A percentile compares a stretch with the other conserved stretches of the same genome.
These are phyloP conservation scores for Kernera saxatilis DNA, from an alignment of 345 rosid genomes.

Conservation along the genomic window DNA sequence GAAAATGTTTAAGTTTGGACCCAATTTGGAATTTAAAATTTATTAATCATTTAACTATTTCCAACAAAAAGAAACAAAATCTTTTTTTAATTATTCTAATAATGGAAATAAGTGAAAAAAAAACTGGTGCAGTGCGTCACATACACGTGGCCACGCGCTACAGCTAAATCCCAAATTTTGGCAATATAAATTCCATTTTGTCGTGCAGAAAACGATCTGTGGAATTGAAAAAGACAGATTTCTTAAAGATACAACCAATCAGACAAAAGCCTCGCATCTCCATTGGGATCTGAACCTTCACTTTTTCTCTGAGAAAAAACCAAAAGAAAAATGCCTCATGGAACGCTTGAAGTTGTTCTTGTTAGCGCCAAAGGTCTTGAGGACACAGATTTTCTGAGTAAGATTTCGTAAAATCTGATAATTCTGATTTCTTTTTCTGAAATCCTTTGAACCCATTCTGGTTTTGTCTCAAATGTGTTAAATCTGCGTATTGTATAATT, in stretches of 20 bases:
- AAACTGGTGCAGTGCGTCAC: neutral
- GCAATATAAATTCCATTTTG: neutral
- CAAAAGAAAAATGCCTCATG: constrained; percentile 41
- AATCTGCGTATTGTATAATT: neutral
- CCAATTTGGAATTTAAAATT: neutral
- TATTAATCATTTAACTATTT: too few relatives aligned
- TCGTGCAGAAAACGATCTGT: constrained; percentile 7
- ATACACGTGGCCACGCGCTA: neutral
- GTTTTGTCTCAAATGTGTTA: neutral
- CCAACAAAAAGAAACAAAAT: neutral
- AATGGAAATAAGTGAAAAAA: neutral
- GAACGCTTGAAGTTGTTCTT: constrained; percentile 64
- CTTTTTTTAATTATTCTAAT: neutral
- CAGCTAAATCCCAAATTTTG: neutral
- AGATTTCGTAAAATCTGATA: constrained; percentile 2
- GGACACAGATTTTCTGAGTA: constrained; percentile 50
- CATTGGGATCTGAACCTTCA: constrained; percentile 24
- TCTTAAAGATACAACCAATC: constrained; percentile 16
- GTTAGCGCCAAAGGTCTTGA: constrained; percentile 62
- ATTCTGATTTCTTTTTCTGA: neutral
- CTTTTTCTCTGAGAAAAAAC: neutral
- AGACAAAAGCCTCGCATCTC: constrained; percentile 18
- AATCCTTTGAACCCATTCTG: neutral
- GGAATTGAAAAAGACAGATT: neutral
- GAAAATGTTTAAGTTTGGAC: neutral